Percentiles rank a stretch among this genome's conserved stretches.
These are phyloP conservation scores for Apophysomyces variabilis DNA, from an alignment of 371 early-diverging fungal genomes.

Conservation along the genomic window DNA sequence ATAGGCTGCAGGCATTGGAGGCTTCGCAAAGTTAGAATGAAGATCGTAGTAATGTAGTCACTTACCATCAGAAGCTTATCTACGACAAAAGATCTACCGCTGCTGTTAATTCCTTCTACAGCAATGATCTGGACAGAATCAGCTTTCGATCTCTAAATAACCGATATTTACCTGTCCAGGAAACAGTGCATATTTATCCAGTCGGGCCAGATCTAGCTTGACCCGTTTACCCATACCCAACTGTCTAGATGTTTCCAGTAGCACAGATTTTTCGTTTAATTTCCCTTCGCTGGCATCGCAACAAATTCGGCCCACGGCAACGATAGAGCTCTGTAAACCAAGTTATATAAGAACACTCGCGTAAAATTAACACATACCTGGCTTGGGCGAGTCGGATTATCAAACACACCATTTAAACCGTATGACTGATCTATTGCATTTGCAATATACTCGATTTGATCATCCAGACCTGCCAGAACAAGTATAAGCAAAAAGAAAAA, in stretches of 20 bases:
- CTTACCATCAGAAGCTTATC: slow-evolving; percentile 25
- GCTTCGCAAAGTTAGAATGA: slow-evolving; percentile 23
- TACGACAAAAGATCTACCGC: slow-evolving; percentile 26
- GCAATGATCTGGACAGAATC: slow-evolving; percentile 33
- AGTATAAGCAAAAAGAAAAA: neutral
- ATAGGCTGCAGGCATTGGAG: slow-evolving; percentile 33
- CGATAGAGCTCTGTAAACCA: slow-evolving; percentile 24
- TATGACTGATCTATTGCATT: slow-evolving; percentile 53
- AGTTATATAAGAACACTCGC: neutral
- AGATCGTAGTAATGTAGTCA: neutral
- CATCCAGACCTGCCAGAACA: slow-evolving; percentile 53
- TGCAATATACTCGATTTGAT: slow-evolving; percentile 73
- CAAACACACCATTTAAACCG: slow-evolving; percentile 48
- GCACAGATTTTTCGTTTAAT: slow-evolving; percentile 69
- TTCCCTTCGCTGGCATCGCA: slow-evolving; percentile 68
- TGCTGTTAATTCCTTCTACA: slow-evolving; percentile 48
- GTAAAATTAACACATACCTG: slow-evolving; percentile 36
- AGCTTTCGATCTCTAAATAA: neutral
- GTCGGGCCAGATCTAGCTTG: slow-evolving; percentile 56
- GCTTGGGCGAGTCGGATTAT: slow-evolving; percentile 65
- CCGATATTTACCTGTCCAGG: slow-evolving; percentile 71
- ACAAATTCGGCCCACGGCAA: slow-evolving; percentile 77
- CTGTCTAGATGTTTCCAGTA: slow-evolving; percentile 77
- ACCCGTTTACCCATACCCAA: slow-evolving; percentile 78
- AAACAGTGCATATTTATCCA: slow-evolving; percentile 66